These are phyloP conservation scores for Alloascoidea africana DNA, from an alignment of 805 yeast species.

Conservation along the genomic window DNA sequence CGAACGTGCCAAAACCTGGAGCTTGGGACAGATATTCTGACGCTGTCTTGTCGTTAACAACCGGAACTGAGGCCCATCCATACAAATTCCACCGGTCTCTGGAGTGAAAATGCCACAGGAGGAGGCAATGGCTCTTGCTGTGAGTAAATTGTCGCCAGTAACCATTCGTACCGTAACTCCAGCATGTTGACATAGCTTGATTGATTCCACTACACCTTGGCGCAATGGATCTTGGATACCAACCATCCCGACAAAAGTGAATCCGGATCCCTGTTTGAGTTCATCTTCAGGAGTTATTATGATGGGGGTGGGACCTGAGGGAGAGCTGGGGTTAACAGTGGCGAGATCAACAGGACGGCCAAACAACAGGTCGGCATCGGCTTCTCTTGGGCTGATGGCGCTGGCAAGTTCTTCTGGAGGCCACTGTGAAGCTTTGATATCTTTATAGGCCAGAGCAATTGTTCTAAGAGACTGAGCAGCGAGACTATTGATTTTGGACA, in stretches of 20 bases:
- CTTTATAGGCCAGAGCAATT: slow-evolving; percentile 74
- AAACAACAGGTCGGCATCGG: slow-evolving; percentile 26
- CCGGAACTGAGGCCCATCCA: slow-evolving; percentile 92
- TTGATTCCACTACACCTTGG: slow-evolving; percentile 82
- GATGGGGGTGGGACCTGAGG: background rate
- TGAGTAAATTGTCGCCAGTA: slow-evolving; percentile 87
- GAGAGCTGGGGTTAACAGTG: background rate
- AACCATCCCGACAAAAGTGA: slow-evolving; percentile 57
- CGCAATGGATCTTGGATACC: slow-evolving; percentile 95
- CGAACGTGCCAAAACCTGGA: slow-evolving; percentile 83
- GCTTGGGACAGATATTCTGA: slow-evolving; percentile 44
- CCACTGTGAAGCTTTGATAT: slow-evolving; percentile 41
- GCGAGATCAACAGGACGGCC: slow-evolving; percentile 8
- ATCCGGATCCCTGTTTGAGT: slow-evolving; percentile 6
- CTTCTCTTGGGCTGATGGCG: slow-evolving; percentile 23
- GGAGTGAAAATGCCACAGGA: slow-evolving; percentile 64
- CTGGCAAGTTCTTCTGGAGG: slow-evolving; percentile 58
- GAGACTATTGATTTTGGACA: slow-evolving; percentile 32
- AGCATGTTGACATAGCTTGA: slow-evolving; percentile 69
- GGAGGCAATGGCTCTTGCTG: slow-evolving; percentile 84
- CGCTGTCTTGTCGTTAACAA: slow-evolving; percentile 44
- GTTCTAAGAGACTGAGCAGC: slow-evolving; percentile 81
- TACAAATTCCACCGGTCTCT: slow-evolving; percentile 31
- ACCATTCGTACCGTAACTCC: slow-evolving; percentile 97
- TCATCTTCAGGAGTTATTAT: background rate